A percentile compares a stretch with the other conserved stretches of the same genome.
Evolutionary conservation across 441 rosid species (phyloP).

Genomic region (Erysimum pusillum): DNA sequence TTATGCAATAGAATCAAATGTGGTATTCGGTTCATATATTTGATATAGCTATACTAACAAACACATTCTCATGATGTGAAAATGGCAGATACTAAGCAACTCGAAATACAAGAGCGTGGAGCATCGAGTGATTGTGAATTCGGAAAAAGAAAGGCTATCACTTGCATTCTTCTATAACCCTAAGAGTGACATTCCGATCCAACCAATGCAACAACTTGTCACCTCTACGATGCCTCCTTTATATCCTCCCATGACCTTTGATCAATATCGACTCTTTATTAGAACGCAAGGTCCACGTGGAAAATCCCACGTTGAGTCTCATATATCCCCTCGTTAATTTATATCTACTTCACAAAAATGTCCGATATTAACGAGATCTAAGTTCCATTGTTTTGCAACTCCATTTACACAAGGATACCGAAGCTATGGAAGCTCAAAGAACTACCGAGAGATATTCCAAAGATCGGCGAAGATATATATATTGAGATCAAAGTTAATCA

Average conservation of each 20-base stretch:
- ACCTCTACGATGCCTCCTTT: slow-evolving; percentile 56
- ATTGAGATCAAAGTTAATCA: slow-evolving; percentile 7
- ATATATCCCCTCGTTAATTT: slow-evolving; percentile 50
- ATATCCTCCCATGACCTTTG: slow-evolving; percentile 81
- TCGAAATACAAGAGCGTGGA: slow-evolving; percentile 83
- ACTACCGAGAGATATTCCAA: background rate
- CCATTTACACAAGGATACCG: slow-evolving; percentile 4
- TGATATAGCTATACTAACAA: slow-evolving; percentile 12
- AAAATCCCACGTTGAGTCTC: slow-evolving; percentile 74
- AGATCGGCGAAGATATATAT: slow-evolving; percentile 11
- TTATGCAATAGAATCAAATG: background rate
- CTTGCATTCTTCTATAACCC: slow-evolving; percentile 93
- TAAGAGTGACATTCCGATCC: slow-evolving; percentile 71
- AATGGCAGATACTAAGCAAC: slow-evolving; percentile 78
- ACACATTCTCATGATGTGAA: background rate
- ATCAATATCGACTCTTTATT: slow-evolving; percentile 75
- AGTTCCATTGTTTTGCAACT: slow-evolving; percentile 23
- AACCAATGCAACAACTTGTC: slow-evolving; percentile 71
- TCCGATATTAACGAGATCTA: background rate
- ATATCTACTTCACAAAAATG: background rate
- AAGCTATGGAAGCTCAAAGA: slow-evolving; percentile 14
- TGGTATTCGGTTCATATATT: background rate
- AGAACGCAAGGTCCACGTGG: slow-evolving; percentile 78
- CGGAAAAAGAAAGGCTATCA: slow-evolving; percentile 66
- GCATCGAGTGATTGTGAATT: slow-evolving; percentile 82